phyloP scores from a whole-genome alignment of 345 rosid genomes.

The Jatropha curcas region DNA sequence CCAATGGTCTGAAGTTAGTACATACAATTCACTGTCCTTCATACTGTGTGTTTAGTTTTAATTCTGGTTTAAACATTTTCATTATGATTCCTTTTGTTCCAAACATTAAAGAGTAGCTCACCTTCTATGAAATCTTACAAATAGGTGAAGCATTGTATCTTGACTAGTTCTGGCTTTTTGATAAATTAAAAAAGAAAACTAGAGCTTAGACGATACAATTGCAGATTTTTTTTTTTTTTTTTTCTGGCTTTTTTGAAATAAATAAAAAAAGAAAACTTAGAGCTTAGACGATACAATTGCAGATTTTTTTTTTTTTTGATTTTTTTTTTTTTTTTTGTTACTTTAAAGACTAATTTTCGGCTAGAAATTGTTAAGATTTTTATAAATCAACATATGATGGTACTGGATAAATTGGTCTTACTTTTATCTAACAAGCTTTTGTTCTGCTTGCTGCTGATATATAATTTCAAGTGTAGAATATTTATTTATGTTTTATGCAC shows the following conservation, averaged over 20 bases:
- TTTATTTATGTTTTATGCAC: background rate
- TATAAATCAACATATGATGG: background rate
- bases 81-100: background rate
- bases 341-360: background rate
- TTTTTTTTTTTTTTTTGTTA: too few relatives aligned
- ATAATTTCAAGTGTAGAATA: background rate
- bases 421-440: background rate
- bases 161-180: background rate
- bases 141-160: background rate
- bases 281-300: too few relatives aligned
- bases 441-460: background rate
- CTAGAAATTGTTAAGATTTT: constrained; percentile 1
- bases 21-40: background rate
- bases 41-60: background rate
- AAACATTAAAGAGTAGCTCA: background rate
- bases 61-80: background rate
- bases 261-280: too few relatives aligned
- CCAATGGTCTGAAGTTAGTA: constrained; percentile 86
- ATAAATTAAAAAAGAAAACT: too few relatives aligned
- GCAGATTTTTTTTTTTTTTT: too few relatives aligned
- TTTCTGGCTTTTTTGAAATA: too few relatives aligned
- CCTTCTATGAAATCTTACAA: background rate
- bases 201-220: background rate
- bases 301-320: too few relatives aligned
- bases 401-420: background rate